Conservation (phyloP, 1,139 yeast genomes). For the Tardiomyces blankii region DNA sequence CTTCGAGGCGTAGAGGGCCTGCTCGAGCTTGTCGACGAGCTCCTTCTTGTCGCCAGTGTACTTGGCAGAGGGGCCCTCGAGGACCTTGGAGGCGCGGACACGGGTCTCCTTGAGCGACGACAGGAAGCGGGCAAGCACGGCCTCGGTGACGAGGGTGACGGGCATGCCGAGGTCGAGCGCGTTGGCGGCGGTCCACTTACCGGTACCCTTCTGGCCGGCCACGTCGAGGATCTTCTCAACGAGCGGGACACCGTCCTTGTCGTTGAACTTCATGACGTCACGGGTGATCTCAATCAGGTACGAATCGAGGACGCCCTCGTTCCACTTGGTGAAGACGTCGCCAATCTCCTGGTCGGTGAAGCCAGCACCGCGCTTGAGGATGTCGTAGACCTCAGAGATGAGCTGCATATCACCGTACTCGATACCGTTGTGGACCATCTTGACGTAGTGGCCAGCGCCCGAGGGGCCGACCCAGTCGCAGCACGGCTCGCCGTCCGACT, state of each 20-base stretch:
- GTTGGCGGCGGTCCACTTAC: slow-evolving; percentile 99
- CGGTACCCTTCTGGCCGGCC: slow-evolving; percentile 99
- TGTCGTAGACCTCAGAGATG: slow-evolving; percentile 95
- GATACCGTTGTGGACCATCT: slow-evolving; percentile 99
- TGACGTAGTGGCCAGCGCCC: slow-evolving; percentile 98
- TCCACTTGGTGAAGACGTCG: slow-evolving; percentile 87
- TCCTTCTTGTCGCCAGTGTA: slow-evolving; percentile 63
- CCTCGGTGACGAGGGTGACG: slow-evolving; percentile 96
- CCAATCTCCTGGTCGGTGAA: slow-evolving; percentile 88
- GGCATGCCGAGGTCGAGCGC: slow-evolving; percentile 98
- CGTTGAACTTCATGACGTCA: slow-evolving; percentile 80
- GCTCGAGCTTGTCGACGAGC: slow-evolving; percentile 90
- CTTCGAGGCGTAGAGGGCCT: slow-evolving; percentile 97
- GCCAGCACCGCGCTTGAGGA: slow-evolving; percentile 90
- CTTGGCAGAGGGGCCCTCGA: slow-evolving; percentile 63
- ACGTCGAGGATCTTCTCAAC: slow-evolving; percentile 94
- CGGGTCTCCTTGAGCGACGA: slow-evolving; percentile 91
- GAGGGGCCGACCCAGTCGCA: slow-evolving; percentile 99
- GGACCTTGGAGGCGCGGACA: slow-evolving; percentile 65
- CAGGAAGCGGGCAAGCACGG: slow-evolving; percentile 93
- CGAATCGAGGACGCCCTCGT: slow-evolving; percentile 95
- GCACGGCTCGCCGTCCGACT: slow-evolving; percentile 97
- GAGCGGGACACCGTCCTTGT: slow-evolving; percentile 79
- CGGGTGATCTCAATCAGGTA: slow-evolving; percentile 95
- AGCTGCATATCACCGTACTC: slow-evolving; percentile 99